Percentiles rank a stretch among this genome's conserved stretches.
These are phyloP conservation scores for Russula griseocarnosa DNA, from an alignment of 768 basidiomycete genomes.

Conservation along the genomic window DNA sequence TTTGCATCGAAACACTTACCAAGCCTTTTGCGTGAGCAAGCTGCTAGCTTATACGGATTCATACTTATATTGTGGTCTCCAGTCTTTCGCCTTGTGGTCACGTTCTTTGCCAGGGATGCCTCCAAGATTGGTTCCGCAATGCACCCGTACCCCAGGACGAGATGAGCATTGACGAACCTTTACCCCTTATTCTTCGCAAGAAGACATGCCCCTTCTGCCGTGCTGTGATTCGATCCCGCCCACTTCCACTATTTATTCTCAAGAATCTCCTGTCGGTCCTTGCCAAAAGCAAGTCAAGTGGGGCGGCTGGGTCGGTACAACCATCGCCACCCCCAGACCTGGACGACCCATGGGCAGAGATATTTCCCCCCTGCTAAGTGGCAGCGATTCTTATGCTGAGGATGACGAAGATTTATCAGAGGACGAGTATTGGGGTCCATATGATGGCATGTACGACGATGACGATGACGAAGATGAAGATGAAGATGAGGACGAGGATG, in stretches of 20 bases:
- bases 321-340: constrained; percentile 38
- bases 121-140: constrained; percentile 74
- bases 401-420: constrained; percentile 34
- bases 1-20: constrained; percentile 66
- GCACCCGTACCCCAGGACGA: constrained; percentile 51
- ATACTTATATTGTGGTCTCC: constrained; percentile 21
- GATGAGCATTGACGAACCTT: constrained; percentile 42
- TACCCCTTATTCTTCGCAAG: constrained; percentile 51
- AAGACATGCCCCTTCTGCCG: constrained; percentile 77
- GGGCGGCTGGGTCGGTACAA: constrained; percentile 28
- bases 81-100: constrained; percentile 77
- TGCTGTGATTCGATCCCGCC: constrained; percentile 50
- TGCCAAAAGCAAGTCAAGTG: constrained; percentile 39
- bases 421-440: constrained; percentile 30
- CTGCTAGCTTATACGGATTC: not conserved
- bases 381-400: constrained; percentile 33
- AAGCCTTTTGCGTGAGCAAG: constrained; percentile 62
- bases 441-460: constrained; percentile 32
- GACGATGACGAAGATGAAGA: constrained; percentile 29
- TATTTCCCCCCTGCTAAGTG: constrained; percentile 48
- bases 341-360: constrained; percentile 66
- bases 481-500: constrained; percentile 30
- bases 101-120: constrained; percentile 65
- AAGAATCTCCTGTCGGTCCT: constrained; percentile 54
- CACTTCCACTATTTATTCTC: constrained; percentile 65